A percentile compares a stretch with the other conserved stretches of the same genome.
Evolutionary conservation across 2,329 filamentous ascomycete genomes (phyloP).

Genomic region (Penicillium digitatum): DNA sequence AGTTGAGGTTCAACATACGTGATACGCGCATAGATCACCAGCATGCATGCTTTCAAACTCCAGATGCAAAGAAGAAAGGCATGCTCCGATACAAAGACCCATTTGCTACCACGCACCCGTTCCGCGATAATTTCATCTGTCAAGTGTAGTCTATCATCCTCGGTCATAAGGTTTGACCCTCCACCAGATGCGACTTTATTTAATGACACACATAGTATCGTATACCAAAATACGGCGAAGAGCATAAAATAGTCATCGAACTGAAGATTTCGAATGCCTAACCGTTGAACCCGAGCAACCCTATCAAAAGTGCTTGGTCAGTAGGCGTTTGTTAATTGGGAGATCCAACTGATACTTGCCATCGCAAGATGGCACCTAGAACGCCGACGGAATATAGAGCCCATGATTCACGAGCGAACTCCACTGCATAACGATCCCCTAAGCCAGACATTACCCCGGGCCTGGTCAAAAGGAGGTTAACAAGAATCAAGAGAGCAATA

Average conservation of each 20-base stretch:
- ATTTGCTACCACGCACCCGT: slow-evolving; percentile 55
- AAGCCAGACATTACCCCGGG: slow-evolving; percentile 29
- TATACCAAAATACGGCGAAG: slow-evolving; percentile 53
- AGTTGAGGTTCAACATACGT: slow-evolving; percentile 33
- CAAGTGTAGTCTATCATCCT: slow-evolving; percentile 44
- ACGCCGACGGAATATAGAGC: slow-evolving; percentile 40
- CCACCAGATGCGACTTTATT: slow-evolving; percentile 53
- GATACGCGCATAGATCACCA: slow-evolving; percentile 52
- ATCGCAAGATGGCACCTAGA: slow-evolving; percentile 35
- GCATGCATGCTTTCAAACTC: slow-evolving; percentile 52
- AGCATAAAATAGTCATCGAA: slow-evolving; percentile 56
- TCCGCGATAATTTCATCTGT: slow-evolving; percentile 45
- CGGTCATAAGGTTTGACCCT: slow-evolving; percentile 58
- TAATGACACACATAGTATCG: slow-evolving; percentile 52
- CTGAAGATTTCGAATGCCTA: slow-evolving; percentile 51
- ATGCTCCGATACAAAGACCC: slow-evolving; percentile 60
- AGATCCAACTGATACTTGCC: slow-evolving; percentile 34
- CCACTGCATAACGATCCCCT: slow-evolving; percentile 25
- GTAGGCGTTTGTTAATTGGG: neutral
- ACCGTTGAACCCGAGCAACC: slow-evolving; percentile 38
- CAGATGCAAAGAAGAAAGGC: slow-evolving; percentile 56
- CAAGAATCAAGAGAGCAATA: slow-evolving; percentile 3
- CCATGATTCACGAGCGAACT: slow-evolving; percentile 41
- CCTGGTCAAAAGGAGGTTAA: slow-evolving; percentile 13
- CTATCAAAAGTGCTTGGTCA: slow-evolving; percentile 20